phyloP scores from a whole-genome alignment of 2,329 filamentous ascomycete genomes.

The Epichloe sylvatica region DNA sequence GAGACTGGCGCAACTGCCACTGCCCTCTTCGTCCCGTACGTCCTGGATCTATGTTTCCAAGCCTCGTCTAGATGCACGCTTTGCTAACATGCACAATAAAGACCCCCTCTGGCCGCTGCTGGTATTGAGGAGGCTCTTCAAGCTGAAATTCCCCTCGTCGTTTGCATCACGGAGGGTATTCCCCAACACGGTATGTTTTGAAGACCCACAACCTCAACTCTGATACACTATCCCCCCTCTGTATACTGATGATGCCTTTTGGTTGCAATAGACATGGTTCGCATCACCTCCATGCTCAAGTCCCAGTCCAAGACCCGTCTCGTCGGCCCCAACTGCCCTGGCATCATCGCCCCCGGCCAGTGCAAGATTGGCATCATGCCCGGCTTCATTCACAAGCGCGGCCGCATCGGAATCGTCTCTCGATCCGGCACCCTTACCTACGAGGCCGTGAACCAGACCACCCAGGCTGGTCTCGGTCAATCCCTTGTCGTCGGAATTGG shows the following conservation, averaged over 20 bases:
- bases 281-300: conserved; percentile 96
- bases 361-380: conserved; percentile 99
- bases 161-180: conserved; percentile 97
- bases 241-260: conserved; percentile 6
- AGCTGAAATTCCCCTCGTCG: conserved; percentile 86
- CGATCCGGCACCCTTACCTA: conserved; percentile 97
- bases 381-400: conserved; percentile 99
- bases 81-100: conserved; percentile 30
- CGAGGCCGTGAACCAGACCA: conserved; percentile 99
- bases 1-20: conserved; percentile 82
- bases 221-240: neutral
- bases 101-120: conserved; percentile 77
- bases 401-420: conserved; percentile 95
- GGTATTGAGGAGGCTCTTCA: conserved; percentile 94
- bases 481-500: conserved; percentile 97
- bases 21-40: conserved; percentile 90
- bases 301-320: conserved; percentile 93
- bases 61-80: neutral
- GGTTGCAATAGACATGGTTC: conserved; percentile 69
- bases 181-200: conserved; percentile 71
- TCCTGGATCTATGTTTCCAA: conserved; percentile 6
- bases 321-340: conserved; percentile 95
- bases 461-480: conserved; percentile 89
- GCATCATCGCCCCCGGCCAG: conserved; percentile 87
- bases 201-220: neutral